phyloP scores from a whole-genome alignment of 2,329 filamentous ascomycete species.

The Arthrocladium fulminans region DNA sequence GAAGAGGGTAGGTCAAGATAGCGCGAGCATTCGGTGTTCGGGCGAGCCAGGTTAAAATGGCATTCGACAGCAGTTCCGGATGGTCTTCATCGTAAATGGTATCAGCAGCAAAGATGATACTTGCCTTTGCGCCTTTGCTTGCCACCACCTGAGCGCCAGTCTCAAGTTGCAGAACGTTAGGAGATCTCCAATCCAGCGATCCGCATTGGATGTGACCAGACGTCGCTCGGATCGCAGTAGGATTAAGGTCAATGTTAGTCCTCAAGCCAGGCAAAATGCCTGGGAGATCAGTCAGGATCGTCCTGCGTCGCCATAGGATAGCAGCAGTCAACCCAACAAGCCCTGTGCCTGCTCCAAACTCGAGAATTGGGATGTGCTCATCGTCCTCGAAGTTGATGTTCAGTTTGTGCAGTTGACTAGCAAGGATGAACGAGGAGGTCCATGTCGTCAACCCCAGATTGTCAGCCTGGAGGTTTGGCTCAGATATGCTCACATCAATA shows the following conservation, averaged over 20 bases:
- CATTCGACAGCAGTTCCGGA: constrained; percentile 30
- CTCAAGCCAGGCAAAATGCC: constrained; percentile 72
- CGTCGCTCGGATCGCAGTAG: constrained; percentile 66
- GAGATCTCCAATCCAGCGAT: constrained; percentile 32
- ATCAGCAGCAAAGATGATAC: constrained; percentile 35
- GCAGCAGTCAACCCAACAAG: constrained; percentile 79
- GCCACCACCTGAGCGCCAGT: constrained; percentile 11
- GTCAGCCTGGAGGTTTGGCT: constrained; percentile 80
- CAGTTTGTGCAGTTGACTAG: constrained; percentile 53
- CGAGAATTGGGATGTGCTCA: constrained; percentile 45
- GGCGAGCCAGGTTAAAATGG: constrained; percentile 31
- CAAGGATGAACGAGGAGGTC: constrained; percentile 80
- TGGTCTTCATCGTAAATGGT: constrained; percentile 36
- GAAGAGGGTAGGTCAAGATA: constrained; percentile 32
- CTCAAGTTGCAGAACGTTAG: constrained; percentile 19
- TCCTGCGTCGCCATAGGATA: constrained; percentile 54
- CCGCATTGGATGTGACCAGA: constrained; percentile 24
- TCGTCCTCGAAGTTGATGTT: constrained; percentile 7
- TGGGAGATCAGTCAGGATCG: constrained; percentile 73
- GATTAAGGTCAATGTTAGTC: constrained; percentile 62
- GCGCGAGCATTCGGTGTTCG: constrained; percentile 25
- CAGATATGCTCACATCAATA: constrained; percentile 64
- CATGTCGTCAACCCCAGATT: constrained; percentile 88
- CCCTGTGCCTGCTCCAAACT: constrained; percentile 84
- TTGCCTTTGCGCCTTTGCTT: constrained; percentile 23